Conservation (phyloP, 768 basidiomycete species). For the Termitomyces sp. region DNA sequence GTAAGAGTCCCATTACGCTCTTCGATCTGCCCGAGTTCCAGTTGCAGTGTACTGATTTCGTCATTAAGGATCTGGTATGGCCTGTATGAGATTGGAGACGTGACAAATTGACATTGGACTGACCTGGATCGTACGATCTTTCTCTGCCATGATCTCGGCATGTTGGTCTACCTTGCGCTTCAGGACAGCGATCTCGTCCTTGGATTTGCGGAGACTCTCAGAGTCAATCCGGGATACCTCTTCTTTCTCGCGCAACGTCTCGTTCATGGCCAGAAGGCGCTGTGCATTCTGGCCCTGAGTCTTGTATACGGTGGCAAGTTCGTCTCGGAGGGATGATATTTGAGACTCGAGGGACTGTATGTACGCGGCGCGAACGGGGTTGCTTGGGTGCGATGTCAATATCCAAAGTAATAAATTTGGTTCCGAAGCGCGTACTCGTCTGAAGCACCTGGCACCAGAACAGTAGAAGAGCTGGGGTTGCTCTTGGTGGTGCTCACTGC, state of each 20-base stretch:
- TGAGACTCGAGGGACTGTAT: slow-evolving; percentile 90
- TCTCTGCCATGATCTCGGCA: slow-evolving; percentile 80
- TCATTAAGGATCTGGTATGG: slow-evolving; percentile 77
- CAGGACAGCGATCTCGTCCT: slow-evolving; percentile 68
- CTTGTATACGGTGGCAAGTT: slow-evolving; percentile 92
- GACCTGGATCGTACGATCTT: slow-evolving; percentile 87
- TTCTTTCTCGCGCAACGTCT: slow-evolving; percentile 91
- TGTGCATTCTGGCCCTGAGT: slow-evolving; percentile 96
- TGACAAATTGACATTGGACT: slow-evolving; percentile 20
- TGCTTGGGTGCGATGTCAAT: slow-evolving; percentile 37
- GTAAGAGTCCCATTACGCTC: slow-evolving; percentile 82
- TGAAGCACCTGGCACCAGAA: slow-evolving; percentile 49
- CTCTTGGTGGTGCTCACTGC: slow-evolving; percentile 71
- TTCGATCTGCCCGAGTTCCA: slow-evolving; percentile 88
- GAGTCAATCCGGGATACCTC: slow-evolving; percentile 77
- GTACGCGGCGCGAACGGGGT: slow-evolving; percentile 83
- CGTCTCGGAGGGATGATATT: slow-evolving; percentile 86
- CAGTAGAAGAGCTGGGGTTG: slow-evolving; percentile 58
- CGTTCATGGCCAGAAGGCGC: slow-evolving; percentile 87
- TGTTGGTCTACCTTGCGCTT: slow-evolving; percentile 79
- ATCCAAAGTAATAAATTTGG: slow-evolving; percentile 8
- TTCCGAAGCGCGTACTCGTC: slow-evolving; percentile 54
- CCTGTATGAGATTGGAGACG: neutral
- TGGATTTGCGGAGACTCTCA: slow-evolving; percentile 70
- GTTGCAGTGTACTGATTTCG: slow-evolving; percentile 86